These are phyloP conservation scores for Jamesozyma spencerorum DNA, from an alignment of 805 yeast genomes.

Conservation along the genomic window DNA sequence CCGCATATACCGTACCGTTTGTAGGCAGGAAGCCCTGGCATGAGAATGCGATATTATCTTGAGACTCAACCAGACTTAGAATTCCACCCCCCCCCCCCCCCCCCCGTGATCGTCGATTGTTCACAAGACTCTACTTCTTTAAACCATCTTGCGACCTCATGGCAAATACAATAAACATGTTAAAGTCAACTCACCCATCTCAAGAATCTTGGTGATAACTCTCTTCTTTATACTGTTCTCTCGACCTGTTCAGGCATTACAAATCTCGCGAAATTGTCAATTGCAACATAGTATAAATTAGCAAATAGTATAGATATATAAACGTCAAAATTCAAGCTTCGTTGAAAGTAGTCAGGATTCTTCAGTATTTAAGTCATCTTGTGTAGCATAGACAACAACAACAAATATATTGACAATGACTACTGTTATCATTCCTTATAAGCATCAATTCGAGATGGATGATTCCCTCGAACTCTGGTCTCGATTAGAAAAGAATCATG, in stretches of 20 bases:
- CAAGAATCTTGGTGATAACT: background rate
- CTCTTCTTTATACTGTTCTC: conserved; percentile 1
- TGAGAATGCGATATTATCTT: conserved; percentile 62
- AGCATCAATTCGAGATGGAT: conserved; percentile 36
- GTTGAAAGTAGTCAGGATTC: too few relatives aligned
- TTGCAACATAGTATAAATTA: background rate
- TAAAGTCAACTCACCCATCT: background rate
- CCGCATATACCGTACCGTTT: conserved; percentile 30
- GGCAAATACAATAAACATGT: background rate
- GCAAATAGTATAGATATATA: background rate
- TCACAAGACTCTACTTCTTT: too few relatives aligned
- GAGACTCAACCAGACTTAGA: conserved; percentile 43
- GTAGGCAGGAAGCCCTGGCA: conserved; percentile 52
- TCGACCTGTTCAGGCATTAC: conserved; percentile 1
- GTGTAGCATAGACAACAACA: too few relatives aligned
- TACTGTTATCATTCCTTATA: conserved; percentile 28
- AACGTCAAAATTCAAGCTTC: background rate
- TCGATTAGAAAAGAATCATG: conserved; percentile 29
- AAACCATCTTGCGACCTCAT: background rate
- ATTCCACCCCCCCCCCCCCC: too few relatives aligned
- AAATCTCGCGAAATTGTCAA: conserved; percentile 1
- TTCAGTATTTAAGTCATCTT: too few relatives aligned
- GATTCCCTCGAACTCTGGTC: conserved; percentile 39
- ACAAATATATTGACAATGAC: too few relatives aligned
- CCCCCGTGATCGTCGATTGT: too few relatives aligned